Evolutionary conservation across 1,284 basidiomycete genomes (phyloP), one percentile per base, ranked within the genome.

Genomic region (Malassezia japonica): DNA sequence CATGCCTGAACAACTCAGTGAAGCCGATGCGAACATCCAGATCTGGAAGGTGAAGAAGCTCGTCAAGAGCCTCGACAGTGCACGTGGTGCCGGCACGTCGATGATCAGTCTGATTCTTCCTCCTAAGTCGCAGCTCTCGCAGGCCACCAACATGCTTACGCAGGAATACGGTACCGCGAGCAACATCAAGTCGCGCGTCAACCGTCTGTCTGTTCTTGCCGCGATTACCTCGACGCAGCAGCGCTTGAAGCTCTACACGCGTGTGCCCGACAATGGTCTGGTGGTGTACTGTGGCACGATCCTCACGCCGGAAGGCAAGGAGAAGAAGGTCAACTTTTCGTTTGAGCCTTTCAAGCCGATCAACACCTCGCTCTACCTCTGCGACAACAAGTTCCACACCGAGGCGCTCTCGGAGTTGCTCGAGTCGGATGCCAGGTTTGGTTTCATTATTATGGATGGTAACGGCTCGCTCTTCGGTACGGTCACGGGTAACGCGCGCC

Each of bases 181-280:
- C 59, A 98, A 98, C 78, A 99, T 99, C 80, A 99, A 98, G 76
- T 95, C 90, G 65, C 88, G 94, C 59, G 92, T 99, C 71, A 98
- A 98, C 79, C 83, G 92, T 64, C 81, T 95, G 32, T 99, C 92
- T 29, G 94, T 98, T 23, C 80, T 98, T 42, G 88, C 92, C 39
- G 94, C 94, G 57, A 98, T 99, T 73, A 96, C 92, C 18, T 91
- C 87, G 67, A 96, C 94, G n/a, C 92, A 99, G 76, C 91, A 98
- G 66, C 83, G 91, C 62, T 80, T 98, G 58, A 98, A 98, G 78
- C 80, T 98, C 8, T 98, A 96, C 79, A 87, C 61, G 52, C 49
- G 59, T 57, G 90, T 95, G 0, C 94, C 92, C 3, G 87, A 90
- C 21, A 98, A 98, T 64, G 94, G 92, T 59, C 82, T 98, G 31